phyloP scores from a whole-genome alignment of 129 eudicot genomes.

The Oenanthe sinensis region DNA sequence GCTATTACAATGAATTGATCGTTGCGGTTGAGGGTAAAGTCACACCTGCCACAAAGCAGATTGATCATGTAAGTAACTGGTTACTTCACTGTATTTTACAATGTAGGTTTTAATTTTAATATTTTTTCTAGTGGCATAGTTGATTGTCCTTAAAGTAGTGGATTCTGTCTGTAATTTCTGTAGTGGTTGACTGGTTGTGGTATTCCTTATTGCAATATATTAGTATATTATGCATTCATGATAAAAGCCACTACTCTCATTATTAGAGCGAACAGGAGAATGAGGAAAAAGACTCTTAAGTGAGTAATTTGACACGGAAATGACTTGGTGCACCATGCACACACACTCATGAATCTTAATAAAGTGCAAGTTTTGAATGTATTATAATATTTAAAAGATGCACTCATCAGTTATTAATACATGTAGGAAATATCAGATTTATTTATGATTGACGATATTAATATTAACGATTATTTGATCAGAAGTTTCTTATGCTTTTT shows the following conservation, averaged over 20 bases:
- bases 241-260: neutral
- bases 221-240: neutral
- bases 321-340: neutral
- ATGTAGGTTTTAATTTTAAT: neutral
- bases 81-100: neutral
- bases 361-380: neutral
- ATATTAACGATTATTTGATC: neutral
- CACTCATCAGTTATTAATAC: neutral
- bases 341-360: neutral
- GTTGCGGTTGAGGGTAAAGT: slow-evolving; percentile 70
- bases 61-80: slow-evolving; percentile 70
- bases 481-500: neutral
- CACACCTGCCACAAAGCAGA: slow-evolving; percentile 86
- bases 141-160: neutral
- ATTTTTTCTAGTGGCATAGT: neutral
- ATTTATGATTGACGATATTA: neutral
- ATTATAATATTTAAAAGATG: neutral
- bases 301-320: neutral
- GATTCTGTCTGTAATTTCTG: too few species aligned
- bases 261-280: neutral
- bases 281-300: neutral
- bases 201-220: neutral
- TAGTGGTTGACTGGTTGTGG: too few species aligned
- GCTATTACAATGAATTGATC: slow-evolving; percentile 68
- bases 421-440: neutral